Conservation (phyloP, 371 early-diverging fungal species). For the Mortierella sp. region DNA sequence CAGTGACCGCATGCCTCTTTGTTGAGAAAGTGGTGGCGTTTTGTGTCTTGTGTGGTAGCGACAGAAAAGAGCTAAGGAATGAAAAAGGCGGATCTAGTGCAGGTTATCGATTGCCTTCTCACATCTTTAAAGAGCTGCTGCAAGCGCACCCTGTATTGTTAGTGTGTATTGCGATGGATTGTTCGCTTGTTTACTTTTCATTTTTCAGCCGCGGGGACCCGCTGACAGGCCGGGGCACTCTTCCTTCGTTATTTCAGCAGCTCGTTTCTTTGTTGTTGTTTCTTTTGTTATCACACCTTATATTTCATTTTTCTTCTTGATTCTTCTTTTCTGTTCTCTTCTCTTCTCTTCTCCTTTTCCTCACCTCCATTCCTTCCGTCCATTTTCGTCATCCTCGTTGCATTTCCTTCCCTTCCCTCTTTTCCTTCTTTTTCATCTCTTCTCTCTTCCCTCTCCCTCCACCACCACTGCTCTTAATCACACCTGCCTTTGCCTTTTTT, state of each 20-base stretch:
- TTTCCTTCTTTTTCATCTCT: neutral
- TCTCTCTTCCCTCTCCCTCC: neutral
- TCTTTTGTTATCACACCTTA: conserved; percentile 1
- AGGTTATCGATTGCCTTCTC: neutral
- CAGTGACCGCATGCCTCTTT: neutral
- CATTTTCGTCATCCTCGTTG: conserved; percentile 3
- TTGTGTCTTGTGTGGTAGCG: neutral
- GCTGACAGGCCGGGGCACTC: neutral
- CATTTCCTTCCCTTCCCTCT: neutral
- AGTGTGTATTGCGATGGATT: neutral
- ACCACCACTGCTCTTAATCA: neutral
- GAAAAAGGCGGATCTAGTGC: neutral
- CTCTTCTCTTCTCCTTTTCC: neutral
- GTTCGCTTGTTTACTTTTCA: neutral
- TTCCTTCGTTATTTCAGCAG: neutral
- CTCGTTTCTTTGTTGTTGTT: neutral
- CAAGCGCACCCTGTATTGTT: neutral
- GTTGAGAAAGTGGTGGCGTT: neutral
- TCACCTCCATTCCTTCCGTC: neutral
- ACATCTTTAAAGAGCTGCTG: neutral
- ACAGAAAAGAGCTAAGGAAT: neutral
- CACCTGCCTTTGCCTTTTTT: neutral
- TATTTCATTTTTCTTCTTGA: neutral
- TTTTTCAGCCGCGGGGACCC: neutral
- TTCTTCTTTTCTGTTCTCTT: neutral